Evolutionary conservation across 2,329 filamentous ascomycete genomes (phyloP).

Genomic region (Aspergillus piperis): DNA sequence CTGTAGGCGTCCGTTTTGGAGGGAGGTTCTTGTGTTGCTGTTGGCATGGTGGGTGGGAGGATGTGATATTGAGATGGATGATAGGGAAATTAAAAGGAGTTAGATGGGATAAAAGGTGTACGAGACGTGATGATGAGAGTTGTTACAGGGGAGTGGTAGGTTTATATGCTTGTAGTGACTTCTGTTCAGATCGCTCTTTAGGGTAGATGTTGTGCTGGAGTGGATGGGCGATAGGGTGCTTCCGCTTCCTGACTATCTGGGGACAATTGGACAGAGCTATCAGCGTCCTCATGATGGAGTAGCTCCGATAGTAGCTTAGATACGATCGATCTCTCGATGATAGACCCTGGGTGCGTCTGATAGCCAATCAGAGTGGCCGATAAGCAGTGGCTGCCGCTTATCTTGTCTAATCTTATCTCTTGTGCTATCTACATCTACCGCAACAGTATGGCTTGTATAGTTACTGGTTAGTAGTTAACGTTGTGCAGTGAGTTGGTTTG

Average conservation of each 20-base stretch:
- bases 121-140: neutral
- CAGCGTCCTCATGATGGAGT: neutral
- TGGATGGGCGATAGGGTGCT: neutral
- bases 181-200: neutral
- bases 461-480: no score
- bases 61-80: neutral
- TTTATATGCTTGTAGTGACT: neutral
- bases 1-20: constrained; percentile 25
- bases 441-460: neutral
- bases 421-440: neutral
- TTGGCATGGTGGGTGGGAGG: neutral
- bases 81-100: neutral
- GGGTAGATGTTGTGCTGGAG: neutral
- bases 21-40: neutral
- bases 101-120: neutral
- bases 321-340: neutral
- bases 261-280: neutral
- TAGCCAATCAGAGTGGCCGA: neutral
- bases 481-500: no score
- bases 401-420: constrained; percentile 12
- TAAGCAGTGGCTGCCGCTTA: neutral
- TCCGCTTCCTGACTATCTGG: neutral
- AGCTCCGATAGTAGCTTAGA: neutral
- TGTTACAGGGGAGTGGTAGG: no score
- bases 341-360: neutral